Conservation (phyloP, 371 early-diverging fungal genomes). For the Ordospora colligata region DNA sequence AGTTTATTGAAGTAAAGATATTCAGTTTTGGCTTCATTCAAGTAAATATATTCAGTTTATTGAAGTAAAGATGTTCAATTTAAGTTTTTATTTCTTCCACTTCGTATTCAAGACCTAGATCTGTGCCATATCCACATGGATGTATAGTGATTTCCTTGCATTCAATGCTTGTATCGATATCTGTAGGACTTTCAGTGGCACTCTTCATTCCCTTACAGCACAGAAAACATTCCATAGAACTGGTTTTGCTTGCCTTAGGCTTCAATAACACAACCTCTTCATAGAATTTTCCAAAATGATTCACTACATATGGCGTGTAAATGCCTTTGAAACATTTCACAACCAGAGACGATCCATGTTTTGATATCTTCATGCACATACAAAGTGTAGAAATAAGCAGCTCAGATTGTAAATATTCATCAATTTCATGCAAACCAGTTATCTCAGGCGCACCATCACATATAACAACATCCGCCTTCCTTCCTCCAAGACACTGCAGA, state of each 20-base stretch:
- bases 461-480: conserved; percentile 79
- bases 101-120: background rate
- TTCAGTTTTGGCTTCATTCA: too few species aligned
- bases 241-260: conserved; percentile 80
- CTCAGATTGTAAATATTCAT: conserved; percentile 93
- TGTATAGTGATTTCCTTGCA: background rate
- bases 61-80: too few species aligned
- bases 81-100: background rate
- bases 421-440: conserved; percentile 92
- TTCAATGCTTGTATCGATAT: background rate
- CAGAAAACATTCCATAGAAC: conserved; percentile 68
- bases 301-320: conserved; percentile 74
- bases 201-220: conserved; percentile 26
- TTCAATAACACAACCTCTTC: conserved; percentile 74
- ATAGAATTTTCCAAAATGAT: conserved; percentile 81
- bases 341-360: conserved; percentile 78
- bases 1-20: too few species aligned
- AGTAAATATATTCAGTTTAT: too few species aligned
- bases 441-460: conserved; percentile 97
- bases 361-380: conserved; percentile 77
- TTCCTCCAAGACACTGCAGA: conserved; percentile 72
- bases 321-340: conserved; percentile 88
- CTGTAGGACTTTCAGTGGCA: background rate
- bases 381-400: conserved; percentile 78
- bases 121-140: background rate